A percentile compares a stretch with the other conserved stretches of the same genome.
Evolutionary conservation across 129 eudicot genomes (phyloP).

Genomic region (Pulicaria dysenterica): DNA sequence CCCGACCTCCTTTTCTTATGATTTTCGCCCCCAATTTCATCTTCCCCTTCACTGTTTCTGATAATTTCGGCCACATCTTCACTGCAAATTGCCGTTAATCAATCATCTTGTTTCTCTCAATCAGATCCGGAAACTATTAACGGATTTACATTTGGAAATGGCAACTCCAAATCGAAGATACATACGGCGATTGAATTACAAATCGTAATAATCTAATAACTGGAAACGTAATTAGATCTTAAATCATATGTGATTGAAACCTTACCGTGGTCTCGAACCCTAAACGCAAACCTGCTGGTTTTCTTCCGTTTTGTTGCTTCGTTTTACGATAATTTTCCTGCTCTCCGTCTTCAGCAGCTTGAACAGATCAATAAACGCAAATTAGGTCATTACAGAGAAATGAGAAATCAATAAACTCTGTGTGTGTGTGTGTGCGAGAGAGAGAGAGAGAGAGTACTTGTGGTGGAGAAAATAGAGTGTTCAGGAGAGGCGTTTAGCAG

Average conservation of each 20-base stretch:
- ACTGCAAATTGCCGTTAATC: constrained; percentile 35
- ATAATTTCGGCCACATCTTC: constrained; percentile 51
- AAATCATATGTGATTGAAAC: not conserved
- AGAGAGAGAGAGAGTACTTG: no score
- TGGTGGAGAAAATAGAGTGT: no score
- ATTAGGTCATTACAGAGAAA: not conserved
- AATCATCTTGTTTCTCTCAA: no score
- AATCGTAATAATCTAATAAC: no score
- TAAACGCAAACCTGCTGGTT: constrained; percentile 39
- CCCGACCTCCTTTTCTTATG: constrained; percentile 51
- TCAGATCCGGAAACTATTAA: no score
- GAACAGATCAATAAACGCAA: constrained; percentile 2
- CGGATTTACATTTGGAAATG: no score
- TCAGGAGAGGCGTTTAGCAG: constrained; percentile 5
- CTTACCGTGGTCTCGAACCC: constrained; percentile 56
- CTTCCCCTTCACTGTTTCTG: constrained; percentile 62
- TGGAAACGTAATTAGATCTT: no score
- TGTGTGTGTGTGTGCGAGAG: not conserved
- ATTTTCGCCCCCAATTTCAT: constrained; percentile 53
- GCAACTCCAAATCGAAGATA: no score
- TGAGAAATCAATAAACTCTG: not conserved
- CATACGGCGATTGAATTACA: no score
- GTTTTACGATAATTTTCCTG: constrained; percentile 2
- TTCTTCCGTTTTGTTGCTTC: constrained; percentile 22
- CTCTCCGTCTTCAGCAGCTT: constrained; percentile 36